A percentile compares a stretch with the other conserved stretches of the same genome.
These are phyloP conservation scores for Pseudogymnoascus sp. DNA, from an alignment of 2,329 filamentous ascomycete species.

Conservation along the genomic window DNA sequence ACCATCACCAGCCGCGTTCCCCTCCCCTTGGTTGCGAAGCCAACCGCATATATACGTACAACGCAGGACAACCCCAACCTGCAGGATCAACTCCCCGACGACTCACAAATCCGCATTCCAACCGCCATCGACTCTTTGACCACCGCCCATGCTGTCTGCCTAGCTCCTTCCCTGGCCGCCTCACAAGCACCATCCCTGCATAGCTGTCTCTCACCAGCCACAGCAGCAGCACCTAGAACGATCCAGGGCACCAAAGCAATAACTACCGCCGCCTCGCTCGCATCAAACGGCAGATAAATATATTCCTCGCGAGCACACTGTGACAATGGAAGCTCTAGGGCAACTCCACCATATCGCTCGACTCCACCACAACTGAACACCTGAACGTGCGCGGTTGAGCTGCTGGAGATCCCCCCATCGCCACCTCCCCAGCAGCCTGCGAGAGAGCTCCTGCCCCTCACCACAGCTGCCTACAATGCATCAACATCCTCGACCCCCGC, in stretches of 20 bases:
- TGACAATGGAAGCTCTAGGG: constrained; percentile 11
- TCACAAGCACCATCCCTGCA: neutral
- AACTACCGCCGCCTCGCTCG: neutral
- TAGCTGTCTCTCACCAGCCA: constrained; percentile 5
- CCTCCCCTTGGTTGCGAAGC: neutral
- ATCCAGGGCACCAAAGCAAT: neutral
- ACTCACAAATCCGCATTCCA: neutral
- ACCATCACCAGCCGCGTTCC: neutral
- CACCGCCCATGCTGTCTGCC: constrained; percentile 6
- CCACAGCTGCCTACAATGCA: constrained; percentile 56
- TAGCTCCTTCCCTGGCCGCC: constrained; percentile 5
- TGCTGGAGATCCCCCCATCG: neutral
- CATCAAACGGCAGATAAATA: neutral
- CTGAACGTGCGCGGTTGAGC: neutral
- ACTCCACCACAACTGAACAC: constrained; percentile 4
- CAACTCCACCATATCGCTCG: constrained; percentile 2
- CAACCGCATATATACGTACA: constrained; percentile 3
- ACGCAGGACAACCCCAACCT: neutral
- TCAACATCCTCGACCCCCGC: constrained; percentile 74
- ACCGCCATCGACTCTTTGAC: neutral
- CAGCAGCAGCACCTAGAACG: constrained; percentile 3
- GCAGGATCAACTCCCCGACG: neutral
- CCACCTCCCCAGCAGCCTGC: neutral
- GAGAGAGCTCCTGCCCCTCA: neutral
- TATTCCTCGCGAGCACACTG: neutral